Percentiles rank a stretch among this genome's conserved stretches.
phyloP scores from a whole-genome alignment of 2,329 filamentous ascomycete species.

The Zymoseptoria ardabiliae region DNA sequence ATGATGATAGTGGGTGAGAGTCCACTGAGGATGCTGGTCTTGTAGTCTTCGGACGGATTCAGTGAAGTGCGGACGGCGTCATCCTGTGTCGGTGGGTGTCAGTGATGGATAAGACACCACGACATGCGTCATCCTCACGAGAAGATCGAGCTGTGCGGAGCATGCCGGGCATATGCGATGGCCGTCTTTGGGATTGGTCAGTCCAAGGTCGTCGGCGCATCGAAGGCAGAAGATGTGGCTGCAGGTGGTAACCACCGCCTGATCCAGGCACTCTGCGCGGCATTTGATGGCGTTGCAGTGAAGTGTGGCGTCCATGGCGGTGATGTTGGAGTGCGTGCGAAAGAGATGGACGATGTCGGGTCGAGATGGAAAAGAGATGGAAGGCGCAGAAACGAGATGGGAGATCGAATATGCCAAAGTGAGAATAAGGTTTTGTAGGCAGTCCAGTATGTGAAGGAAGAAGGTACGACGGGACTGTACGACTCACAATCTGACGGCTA shows the following conservation, averaged over 20 bases:
- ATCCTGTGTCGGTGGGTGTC: slow-evolving; percentile 36
- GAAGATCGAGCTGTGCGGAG: slow-evolving; percentile 56
- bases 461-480: not conserved
- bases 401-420: not conserved
- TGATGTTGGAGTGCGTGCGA: not conserved
- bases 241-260: slow-evolving; percentile 82
- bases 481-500: not conserved
- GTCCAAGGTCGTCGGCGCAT: slow-evolving; percentile 60
- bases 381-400: not conserved
- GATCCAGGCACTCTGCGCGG: slow-evolving; percentile 57
- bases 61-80: slow-evolving; percentile 67
- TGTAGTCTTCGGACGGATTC: slow-evolving; percentile 80
- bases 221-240: slow-evolving; percentile 80
- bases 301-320: slow-evolving; percentile 63
- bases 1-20: slow-evolving; percentile 74
- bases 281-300: slow-evolving; percentile 78
- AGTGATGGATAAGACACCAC: not conserved
- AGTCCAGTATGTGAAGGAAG: not conserved
- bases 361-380: not conserved
- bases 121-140: slow-evolving; percentile 20
- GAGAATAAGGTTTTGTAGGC: not conserved
- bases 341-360: not conserved
- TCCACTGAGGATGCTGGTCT: slow-evolving; percentile 76
- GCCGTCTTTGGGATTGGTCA: slow-evolving; percentile 48
- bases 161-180: slow-evolving; percentile 69